Conservation (phyloP, 2,329 filamentous ascomycete species). For the Pseudogymnoascus sp. region DNA sequence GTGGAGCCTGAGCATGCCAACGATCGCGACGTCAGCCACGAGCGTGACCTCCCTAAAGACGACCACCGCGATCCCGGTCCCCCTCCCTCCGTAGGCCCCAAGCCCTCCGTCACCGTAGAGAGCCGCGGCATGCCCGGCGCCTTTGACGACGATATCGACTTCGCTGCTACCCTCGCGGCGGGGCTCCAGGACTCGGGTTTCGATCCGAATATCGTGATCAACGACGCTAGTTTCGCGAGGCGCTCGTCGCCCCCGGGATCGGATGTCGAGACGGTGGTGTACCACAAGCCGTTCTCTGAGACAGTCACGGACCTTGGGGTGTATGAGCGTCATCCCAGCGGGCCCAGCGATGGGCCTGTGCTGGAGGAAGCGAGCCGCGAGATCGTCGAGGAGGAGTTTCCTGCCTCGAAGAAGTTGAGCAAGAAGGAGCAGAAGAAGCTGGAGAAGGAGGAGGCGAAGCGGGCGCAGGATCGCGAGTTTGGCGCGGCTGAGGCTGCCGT, state of each 20-base stretch:
- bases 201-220: constrained; percentile 59
- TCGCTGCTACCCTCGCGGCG: constrained; percentile 61
- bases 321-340: constrained; percentile 14
- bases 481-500: neutral
- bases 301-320: constrained; percentile 36
- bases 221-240: constrained; percentile 54
- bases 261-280: constrained; percentile 37
- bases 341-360: constrained; percentile 16
- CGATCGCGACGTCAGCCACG: constrained; percentile 10
- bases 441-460: constrained; percentile 33
- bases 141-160: constrained; percentile 60
- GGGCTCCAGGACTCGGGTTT: constrained; percentile 62
- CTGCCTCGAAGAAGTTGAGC: constrained; percentile 23
- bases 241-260: constrained; percentile 57
- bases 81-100: constrained; percentile 45
- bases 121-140: constrained; percentile 50
- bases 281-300: constrained; percentile 42
- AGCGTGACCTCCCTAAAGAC: neutral
- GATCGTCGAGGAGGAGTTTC: constrained; percentile 25
- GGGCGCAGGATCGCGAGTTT: constrained; percentile 17
- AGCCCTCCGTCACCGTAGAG: constrained; percentile 40
- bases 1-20: constrained; percentile 19
- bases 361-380: constrained; percentile 28
- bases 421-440: constrained; percentile 36
- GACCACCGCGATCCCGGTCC: constrained; percentile 30